phyloP scores from a whole-genome alignment of 139 green algal genomes.

The Chlamydomonas eustigma region DNA sequence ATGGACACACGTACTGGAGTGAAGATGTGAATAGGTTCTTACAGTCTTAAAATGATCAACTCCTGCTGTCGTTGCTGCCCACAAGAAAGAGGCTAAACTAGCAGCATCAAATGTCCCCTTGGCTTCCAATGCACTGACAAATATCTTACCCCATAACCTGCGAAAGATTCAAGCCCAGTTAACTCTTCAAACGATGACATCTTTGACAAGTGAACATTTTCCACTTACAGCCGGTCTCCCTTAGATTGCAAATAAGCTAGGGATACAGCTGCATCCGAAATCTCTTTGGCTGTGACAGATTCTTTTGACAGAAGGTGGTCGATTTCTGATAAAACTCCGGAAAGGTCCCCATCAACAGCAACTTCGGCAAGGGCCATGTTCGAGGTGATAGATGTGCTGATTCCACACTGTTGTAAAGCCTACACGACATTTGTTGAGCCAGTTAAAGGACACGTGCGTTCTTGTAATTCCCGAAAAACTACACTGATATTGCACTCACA shows the following conservation, averaged over 20 bases:
- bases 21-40: too few relatives aligned
- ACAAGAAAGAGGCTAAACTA: slow-evolving; percentile 39
- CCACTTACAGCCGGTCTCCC: slow-evolving; percentile 38
- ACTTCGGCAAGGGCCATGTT: neutral
- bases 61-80: slow-evolving; percentile 43
- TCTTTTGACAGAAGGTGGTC: slow-evolving; percentile 14
- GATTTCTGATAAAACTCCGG: slow-evolving; percentile 12
- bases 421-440: neutral
- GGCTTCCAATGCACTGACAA: slow-evolving; percentile 31
- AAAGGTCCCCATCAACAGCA: slow-evolving; percentile 21
- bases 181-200: neutral
- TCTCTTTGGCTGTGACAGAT: slow-evolving; percentile 27
- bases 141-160: slow-evolving; percentile 52
- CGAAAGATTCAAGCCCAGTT: neutral
- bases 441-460: neutral
- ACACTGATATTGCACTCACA: neutral
- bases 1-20: too few relatives aligned
- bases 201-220: neutral
- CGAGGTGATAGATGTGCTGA: neutral
- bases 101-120: slow-evolving; percentile 37
- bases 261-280: slow-evolving; percentile 46
- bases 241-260: slow-evolving; percentile 49
- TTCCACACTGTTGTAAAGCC: slow-evolving; percentile 7
- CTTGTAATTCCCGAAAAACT: neutral
- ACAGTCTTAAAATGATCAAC: slow-evolving; percentile 43